A percentile compares a stretch with the other conserved stretches of the same genome.
phyloP scores from a whole-genome alignment of 2,329 filamentous ascomycete genomes.

The Teratosphaeria gauchensis region DNA sequence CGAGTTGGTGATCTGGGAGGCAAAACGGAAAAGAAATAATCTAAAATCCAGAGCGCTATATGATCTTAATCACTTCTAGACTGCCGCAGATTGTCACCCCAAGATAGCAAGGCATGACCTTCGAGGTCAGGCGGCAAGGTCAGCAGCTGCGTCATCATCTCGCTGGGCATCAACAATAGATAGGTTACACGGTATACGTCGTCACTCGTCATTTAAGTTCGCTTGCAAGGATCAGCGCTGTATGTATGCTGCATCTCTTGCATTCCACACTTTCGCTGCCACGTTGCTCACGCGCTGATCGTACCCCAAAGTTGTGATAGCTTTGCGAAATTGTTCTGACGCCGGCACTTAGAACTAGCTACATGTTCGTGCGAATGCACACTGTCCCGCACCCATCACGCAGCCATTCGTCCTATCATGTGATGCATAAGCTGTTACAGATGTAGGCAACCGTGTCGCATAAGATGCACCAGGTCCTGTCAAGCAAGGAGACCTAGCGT shows the following conservation, averaged over 20 bases:
- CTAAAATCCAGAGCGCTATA: neutral
- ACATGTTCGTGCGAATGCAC: too few species aligned
- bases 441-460: too few species aligned
- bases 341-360: too few species aligned
- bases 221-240: neutral
- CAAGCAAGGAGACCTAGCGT: too few species aligned
- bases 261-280: neutral
- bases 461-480: too few species aligned
- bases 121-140: neutral
- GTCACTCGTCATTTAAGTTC: neutral
- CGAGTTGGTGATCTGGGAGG: neutral
- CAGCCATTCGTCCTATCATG: too few species aligned
- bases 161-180: neutral
- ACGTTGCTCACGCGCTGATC: neutral
- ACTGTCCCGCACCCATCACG: too few species aligned
- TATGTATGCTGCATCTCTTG: neutral
- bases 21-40: neutral
- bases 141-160: neutral
- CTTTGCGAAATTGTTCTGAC: too few species aligned
- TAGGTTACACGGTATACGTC: neutral
- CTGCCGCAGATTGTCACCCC: neutral
- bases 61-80: neutral
- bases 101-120: neutral
- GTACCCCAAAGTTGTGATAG: too few species aligned
- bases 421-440: too few species aligned